Evolutionary conservation across 345 rosid genomes (phyloP), one percentile per base, ranked within the genome.

Genomic region (Crucihimalaya himalaica): DNA sequence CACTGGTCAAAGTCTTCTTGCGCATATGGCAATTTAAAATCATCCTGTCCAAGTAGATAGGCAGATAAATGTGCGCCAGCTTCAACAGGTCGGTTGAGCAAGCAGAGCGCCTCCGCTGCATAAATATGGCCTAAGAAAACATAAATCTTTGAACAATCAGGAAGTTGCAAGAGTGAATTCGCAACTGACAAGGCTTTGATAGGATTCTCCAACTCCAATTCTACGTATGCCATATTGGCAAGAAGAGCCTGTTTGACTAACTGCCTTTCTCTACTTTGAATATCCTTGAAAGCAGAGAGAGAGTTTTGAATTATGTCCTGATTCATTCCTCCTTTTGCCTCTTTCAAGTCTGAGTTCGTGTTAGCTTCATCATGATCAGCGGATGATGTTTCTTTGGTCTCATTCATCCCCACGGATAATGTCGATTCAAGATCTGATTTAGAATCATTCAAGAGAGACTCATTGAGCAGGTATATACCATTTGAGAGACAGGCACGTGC

Each of bases 21-120:
- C 42, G 63, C 75, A 80, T 84, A 96, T 5, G 99, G 99, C 64
- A 85, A 46, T 66, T 81, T 86, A 25, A 96, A 79, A 68, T 82
- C 79, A 70, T 65, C 82, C 66, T 79, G 93, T 48, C 86, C 88
- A 14, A 89, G 80, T 42, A 96, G 61, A 72, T 90, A 96, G 54
- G 63, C 47, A 5, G 86, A 88, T 75, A 96, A 84, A 80, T 90
- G 94, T 47, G 82, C 89, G 0, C 88, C 90, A 5, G 98, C 99
- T 72, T 92, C 99, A 43, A 80, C 72, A 11, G 92, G 88, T 71
- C 80, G 86, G 87, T 87, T 83, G 80, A 96, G 81, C 80, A 85
- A 66, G 84, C 97, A 96, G 29, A 96, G 97, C 15, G 99, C 96
- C 86, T 96, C 99, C 3, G 98, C 98, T 60, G 88, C 95, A 79